A percentile compares a stretch with the other conserved stretches of the same genome.
Evolutionary conservation across 176 grass and related monocot species (phyloP).

Genomic region (Alopecurus myosuroides): DNA sequence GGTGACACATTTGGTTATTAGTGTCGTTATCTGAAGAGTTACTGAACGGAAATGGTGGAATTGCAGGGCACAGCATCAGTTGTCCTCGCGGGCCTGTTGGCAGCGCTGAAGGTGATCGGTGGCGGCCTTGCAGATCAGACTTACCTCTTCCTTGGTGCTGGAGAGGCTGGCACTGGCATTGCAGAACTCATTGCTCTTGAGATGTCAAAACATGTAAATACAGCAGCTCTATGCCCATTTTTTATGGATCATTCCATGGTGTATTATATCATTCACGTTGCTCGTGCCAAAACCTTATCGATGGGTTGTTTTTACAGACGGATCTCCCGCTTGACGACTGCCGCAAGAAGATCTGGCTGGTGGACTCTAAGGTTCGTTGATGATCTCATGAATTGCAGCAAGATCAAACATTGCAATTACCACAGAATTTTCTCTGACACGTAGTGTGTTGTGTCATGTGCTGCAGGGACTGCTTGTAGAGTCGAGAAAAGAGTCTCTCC

Average conservation of each 20-base stretch:
- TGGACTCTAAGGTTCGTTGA: slow-evolving; percentile 74
- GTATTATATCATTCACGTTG: neutral
- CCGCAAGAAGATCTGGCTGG: slow-evolving; percentile 95
- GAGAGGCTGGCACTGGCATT: slow-evolving; percentile 98
- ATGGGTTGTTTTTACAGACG: slow-evolving; percentile 24
- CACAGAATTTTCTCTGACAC: neutral
- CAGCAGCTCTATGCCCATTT: neutral
- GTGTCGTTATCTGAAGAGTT: neutral
- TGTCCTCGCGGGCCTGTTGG: slow-evolving; percentile 77
- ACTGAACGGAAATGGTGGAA: slow-evolving; percentile 31
- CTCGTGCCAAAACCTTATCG: neutral
- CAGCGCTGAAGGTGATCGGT: slow-evolving; percentile 69
- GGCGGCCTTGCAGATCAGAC: slow-evolving; percentile 81
- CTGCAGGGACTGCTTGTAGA: slow-evolving; percentile 76
- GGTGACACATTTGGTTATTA: neutral
- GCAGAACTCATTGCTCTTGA: slow-evolving; percentile 93
- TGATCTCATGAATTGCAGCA: neutral
- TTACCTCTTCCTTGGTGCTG: slow-evolving; percentile 94
- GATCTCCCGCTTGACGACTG: slow-evolving; percentile 64
- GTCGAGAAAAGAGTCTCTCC: slow-evolving; percentile 66
- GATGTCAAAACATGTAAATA: slow-evolving; percentile 81
- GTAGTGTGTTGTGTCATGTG: neutral
- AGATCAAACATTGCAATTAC: neutral
- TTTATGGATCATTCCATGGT: neutral
- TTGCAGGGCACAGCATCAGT: slow-evolving; percentile 93